phyloP scores from a whole-genome alignment of 176 grass and related monocot species.

The Alloteropsis semialata region DNA sequence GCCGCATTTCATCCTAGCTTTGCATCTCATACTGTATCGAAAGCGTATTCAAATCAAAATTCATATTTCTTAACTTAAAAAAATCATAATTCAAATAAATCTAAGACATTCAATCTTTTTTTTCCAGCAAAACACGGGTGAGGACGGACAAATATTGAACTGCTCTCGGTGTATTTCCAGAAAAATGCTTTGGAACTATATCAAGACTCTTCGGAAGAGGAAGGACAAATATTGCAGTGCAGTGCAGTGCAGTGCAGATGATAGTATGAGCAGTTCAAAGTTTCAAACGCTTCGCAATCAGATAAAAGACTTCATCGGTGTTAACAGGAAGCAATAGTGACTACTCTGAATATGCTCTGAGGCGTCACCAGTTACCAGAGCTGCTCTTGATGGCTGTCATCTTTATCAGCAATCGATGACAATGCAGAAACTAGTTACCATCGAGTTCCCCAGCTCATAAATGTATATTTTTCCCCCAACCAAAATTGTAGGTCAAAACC shows the following conservation, averaged over 20 bases:
- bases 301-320: background rate
- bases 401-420: background rate
- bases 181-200: no score
- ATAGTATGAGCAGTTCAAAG: background rate
- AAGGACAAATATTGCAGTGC: background rate
- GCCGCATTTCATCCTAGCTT: no score
- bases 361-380: background rate
- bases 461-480: background rate
- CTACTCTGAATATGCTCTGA: background rate
- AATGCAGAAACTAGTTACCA: background rate
- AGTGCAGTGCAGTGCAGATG: background rate
- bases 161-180: no score
- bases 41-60: no score
- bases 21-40: no score
- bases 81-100: no score
- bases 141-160: no score
- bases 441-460: background rate
- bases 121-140: no score
- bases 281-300: background rate
- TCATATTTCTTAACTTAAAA: no score
- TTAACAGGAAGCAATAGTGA: background rate
- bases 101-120: no score
- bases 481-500: slow-evolving; percentile 22
- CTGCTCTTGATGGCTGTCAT: background rate
- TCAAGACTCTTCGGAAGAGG: no score